Evolutionary conservation across 805 yeast genomes (phyloP), one percentile per base, ranked within the genome.

Genomic region (Saturnispora silvae): DNA sequence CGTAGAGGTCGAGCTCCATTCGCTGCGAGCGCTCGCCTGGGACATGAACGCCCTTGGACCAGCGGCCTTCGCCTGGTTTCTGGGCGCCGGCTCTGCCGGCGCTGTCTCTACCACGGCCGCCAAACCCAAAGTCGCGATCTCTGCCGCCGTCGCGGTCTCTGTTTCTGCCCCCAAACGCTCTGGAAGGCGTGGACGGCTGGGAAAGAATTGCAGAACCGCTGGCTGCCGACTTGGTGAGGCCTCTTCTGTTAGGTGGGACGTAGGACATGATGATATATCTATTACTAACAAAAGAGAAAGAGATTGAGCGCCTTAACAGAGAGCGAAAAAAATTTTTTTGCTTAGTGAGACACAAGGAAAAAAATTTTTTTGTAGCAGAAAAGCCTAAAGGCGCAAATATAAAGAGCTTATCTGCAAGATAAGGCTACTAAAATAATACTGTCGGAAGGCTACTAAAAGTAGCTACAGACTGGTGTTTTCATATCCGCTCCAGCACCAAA

Each of bases 1-100:
- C 98, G 52, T 82, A 94, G 45, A 92, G 68, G 54, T 84, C 86
- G 40, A 68, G 51, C 66, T 92, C 98, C 48, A 78, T 53, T 41
- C 67, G 66, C 52, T 72, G 75, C 61, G 82, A 81, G 47, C 64
- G 69, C 40, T 77, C 71, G 43, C 94, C 84, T 41, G 94, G 94
- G 47, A 76, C 68, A 59, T 89, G 97, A 55, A 74, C 75, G 50
- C 96, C 97, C 55, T 86, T 81, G 38, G 68, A 78, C 73, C 85
- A 92, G 46, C 70, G 68, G 51, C 98, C 98, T 48, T 74, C 80
- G 47, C 79, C 80, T 29, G 48, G 46, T 34, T 53, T 46, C 33
- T 49, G 47, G 39, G 52, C 45, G 43, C 52, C 47, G 38, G 55
- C 49, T 7, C 29, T 15, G 30, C 52, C 50, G 41, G 59, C 53